Base-by-base conservation (phyloP, 768 basidiomycete genomes). In the Serpula lacrymans region DNA sequence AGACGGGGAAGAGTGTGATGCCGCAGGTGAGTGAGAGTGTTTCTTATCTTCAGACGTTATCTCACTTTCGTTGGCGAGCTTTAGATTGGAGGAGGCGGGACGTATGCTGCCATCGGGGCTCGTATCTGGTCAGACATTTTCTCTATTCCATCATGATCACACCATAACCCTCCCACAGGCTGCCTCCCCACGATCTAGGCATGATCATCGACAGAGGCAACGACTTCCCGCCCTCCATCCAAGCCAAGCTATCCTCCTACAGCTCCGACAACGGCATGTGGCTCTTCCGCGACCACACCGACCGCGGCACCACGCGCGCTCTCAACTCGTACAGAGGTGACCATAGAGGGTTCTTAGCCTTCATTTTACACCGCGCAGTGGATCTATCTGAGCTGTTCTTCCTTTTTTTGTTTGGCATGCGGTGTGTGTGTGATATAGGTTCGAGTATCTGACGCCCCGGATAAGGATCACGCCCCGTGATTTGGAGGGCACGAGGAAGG, bases 21-120 rank as follows among this genome's bases (percentile, higher is more conserved):
- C 63, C 77, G 18, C 77, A 84, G 72, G 80, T 58, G 67, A 65
- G 71, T 41, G 24, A 17, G 27, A 25, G 26, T 21, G 13, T 23
- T 39, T 23, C 31, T 26, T 32, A 16, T 17, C 36, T 13, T 4
- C 24, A 6, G 35, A 14, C 6, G 20, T 26, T 16, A 7, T 33
- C 31, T 31, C 21, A 39, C 36, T 25, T 24, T n/a, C 24, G 20
- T 43, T 28, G 25, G 25, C 17, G n/a, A n/a, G 42, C n/a, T 27
- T 14, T 42, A 92, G 81, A 91, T 94, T 48, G 92, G 92, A 18
- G 92, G 92, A 0, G 93, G 88, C 1, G 92, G 92, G 3, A 88
- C 84, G 0, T 88, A 87, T 60, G 86, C 87, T 38, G 67, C 72
- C 29, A 72, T 95, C 31, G 92, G 88, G 2, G 82, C 88, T 18